Percentiles rank a stretch among this genome's conserved stretches.
Conservation (phyloP, 2,329 filamentous ascomycete genomes). For the Tricladium varicosporioides region DNA sequence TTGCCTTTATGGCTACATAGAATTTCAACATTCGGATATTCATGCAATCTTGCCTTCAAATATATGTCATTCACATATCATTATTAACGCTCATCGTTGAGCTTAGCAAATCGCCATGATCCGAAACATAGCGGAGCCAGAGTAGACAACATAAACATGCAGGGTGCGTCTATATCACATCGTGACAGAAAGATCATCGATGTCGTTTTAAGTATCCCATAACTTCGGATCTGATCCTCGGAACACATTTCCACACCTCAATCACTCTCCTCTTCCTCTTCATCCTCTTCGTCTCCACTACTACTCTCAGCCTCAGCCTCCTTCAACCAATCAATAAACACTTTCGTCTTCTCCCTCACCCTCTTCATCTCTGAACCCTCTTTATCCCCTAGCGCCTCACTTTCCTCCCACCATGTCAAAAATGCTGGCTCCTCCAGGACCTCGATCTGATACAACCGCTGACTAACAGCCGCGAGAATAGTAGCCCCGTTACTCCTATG, state of each 20-base stretch:
- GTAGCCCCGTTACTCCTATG: conserved; percentile 61
- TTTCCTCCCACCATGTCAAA: conserved; percentile 82
- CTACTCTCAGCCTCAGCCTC: conserved; percentile 70
- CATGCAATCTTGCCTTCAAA: too few relatives aligned
- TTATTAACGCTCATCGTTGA: too few relatives aligned
- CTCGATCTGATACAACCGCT: conserved; percentile 82
- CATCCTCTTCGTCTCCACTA: conserved; percentile 57
- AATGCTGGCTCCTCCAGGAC: conserved; percentile 88
- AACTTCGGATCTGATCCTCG: too few relatives aligned
- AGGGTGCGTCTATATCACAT: too few relatives aligned
- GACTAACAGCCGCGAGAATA: conserved; percentile 74
- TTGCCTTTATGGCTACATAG: not conserved
- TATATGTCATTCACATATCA: too few relatives aligned
- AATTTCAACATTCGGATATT: not conserved
- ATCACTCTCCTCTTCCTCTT: conserved; percentile 40
- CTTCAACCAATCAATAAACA: conserved; percentile 81
- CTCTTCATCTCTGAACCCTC: conserved; percentile 66
- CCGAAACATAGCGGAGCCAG: too few relatives aligned
- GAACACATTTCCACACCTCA: not conserved
- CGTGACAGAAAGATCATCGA: too few relatives aligned
- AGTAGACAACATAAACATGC: too few relatives aligned
- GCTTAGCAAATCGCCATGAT: too few relatives aligned
- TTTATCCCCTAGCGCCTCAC: conserved; percentile 50
- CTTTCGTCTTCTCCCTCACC: conserved; percentile 71
- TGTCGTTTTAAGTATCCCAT: too few relatives aligned